Percentiles rank a stretch among this genome's conserved stretches.
These are phyloP conservation scores for Aspergillus biplanus DNA, from an alignment of 495 filamentous ascomycete species.

Conservation along the genomic window DNA sequence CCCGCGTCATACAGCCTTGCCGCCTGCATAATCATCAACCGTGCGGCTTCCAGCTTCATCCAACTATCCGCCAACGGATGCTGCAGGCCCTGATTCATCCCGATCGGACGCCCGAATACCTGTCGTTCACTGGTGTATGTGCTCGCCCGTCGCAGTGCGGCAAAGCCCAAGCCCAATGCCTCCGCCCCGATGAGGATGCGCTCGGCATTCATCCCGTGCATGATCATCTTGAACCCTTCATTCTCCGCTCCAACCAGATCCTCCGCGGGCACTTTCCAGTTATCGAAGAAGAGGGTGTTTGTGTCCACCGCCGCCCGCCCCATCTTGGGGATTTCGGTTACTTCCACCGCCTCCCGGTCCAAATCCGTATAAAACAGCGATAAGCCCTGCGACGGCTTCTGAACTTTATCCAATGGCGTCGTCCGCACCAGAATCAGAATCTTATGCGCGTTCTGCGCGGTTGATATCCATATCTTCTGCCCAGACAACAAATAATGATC, in stretches of 20 bases:
- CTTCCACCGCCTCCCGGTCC: conserved; percentile 52
- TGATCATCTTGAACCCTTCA: conserved; percentile 67
- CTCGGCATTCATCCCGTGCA: conserved; percentile 77
- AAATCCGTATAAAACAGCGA: conserved; percentile 70
- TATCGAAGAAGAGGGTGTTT: conserved; percentile 74
- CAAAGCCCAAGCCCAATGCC: conserved; percentile 69
- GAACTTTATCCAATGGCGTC: conserved; percentile 56
- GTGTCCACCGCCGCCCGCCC: conserved; percentile 68
- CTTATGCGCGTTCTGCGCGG: conserved; percentile 64
- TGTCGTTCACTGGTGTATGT: conserved; percentile 61
- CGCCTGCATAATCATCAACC: conserved; percentile 69
- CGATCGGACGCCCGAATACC: conserved; percentile 67
- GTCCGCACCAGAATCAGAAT: conserved; percentile 70
- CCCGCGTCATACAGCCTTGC: conserved; percentile 63
- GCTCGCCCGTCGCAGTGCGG: conserved; percentile 57
- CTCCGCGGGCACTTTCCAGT: conserved; percentile 54
- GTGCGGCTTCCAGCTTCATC: conserved; percentile 72
- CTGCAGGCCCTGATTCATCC: conserved; percentile 66
- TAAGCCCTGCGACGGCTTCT: conserved; percentile 61
- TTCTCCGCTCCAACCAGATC: conserved; percentile 61
- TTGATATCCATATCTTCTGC: conserved; percentile 74
- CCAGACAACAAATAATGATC: conserved; percentile 59
- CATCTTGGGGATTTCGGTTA: conserved; percentile 69
- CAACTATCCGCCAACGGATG: conserved; percentile 67
- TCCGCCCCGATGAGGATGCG: conserved; percentile 68